Evolutionary conservation across 306 rosid genomes (phyloP), one percentile per base, ranked within the genome.

Genomic region (Elaeagnus macrophylla): DNA sequence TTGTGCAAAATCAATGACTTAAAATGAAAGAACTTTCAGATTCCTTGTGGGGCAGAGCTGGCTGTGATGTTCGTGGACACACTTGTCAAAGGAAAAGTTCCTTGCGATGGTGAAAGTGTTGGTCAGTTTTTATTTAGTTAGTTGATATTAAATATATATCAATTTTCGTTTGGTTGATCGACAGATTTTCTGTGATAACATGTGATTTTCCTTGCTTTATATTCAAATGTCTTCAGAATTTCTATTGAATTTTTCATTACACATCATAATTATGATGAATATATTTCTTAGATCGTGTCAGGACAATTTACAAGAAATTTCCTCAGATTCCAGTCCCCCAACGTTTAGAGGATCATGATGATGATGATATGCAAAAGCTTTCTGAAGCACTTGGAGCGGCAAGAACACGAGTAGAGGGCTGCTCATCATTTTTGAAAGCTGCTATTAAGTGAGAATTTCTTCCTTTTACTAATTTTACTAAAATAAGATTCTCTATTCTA

Each of bases 31-130:
- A n/a, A n/a, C 32, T 61, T 51, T 47, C 78, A 93, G 99, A 80
- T 93, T 72, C 87, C 88, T 18, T 93, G 99, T 67, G 99, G 99
- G 59, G 85, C 94, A 52, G 99, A 93, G 72, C 86, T 93, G 67
- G 93, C 99, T 73, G 76, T 80, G 44, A 65, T 87, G 62, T 93
- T 76, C 67, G 99, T 93, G 65, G 99, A 87, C 60, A 82, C 81
- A 46, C 83, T 93, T 59, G 80, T 73, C 49, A 93, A 93, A 74
- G 96, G 89, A 51, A 80, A 74, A 69, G 48, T 82, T 66, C 86
- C 88, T 67, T 93, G 68, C 60, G 67, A 72, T 14, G 73, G 72
- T 37, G 81, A 81, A 75, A 72, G 65, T 61, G 83, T 84, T 66
- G 96, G 99, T 93, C 68, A 61, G 95, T 64, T 67, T 66, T 71